Conservation (phyloP, 108 stramenopile genomes). For the Parietichytrium sp. region DNA sequence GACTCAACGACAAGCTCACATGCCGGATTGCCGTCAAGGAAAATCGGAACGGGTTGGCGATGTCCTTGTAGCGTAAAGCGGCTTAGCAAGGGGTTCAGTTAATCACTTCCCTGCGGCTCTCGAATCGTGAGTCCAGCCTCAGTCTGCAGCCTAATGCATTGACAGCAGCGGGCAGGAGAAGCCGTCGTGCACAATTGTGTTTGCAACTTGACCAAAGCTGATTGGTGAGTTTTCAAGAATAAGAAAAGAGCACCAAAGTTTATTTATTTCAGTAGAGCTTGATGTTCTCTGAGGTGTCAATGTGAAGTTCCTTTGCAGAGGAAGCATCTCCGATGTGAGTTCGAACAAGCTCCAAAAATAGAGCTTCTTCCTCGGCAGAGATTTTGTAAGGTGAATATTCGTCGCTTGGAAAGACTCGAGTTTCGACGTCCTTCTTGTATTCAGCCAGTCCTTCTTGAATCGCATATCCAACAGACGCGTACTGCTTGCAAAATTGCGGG, state of each 20-base stretch:
- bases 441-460: conserved; percentile 80
- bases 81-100: too few species aligned
- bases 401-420: conserved; percentile 79
- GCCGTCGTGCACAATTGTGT: too few species aligned
- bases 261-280: conserved; percentile 39
- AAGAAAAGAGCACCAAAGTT: too few species aligned
- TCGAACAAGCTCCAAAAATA: conserved; percentile 45
- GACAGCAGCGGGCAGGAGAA: too few species aligned
- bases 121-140: too few species aligned
- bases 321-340: background rate
- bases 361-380: conserved; percentile 43
- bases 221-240: background rate
- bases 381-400: conserved; percentile 84
- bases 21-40: too few species aligned
- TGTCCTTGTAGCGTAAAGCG: too few species aligned
- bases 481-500: conserved; percentile 94
- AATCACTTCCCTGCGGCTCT: too few species aligned
- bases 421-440: conserved; percentile 88
- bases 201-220: too few species aligned
- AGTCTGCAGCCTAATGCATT: too few species aligned
- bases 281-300: conserved; percentile 52
- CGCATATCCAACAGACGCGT: conserved; percentile 81
- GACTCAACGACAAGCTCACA: too few species aligned
- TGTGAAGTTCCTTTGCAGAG: conserved; percentile 28
- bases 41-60: too few species aligned